A percentile compares a stretch with the other conserved stretches of the same genome.
Conservation (phyloP, 352 stramenopile species). For the Pelagophyceae sp. region DNA sequence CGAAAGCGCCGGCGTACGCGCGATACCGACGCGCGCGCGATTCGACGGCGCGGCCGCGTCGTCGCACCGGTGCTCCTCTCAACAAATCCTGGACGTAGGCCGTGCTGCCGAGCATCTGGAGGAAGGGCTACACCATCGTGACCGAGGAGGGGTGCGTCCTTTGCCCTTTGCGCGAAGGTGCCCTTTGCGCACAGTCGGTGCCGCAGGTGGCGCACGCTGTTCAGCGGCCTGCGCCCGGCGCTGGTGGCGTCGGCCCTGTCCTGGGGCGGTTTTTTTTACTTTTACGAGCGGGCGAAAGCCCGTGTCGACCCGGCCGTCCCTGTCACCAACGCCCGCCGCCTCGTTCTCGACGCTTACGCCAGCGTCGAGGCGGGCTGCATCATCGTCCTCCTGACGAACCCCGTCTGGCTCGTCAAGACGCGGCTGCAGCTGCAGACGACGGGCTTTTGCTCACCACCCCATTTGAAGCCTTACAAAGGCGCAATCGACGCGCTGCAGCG, state of each 20-base stretch:
- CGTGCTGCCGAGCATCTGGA: constrained; percentile 40
- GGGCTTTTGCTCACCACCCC: not conserved
- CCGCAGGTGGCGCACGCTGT: constrained; percentile 68
- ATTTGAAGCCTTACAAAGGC: constrained; percentile 22
- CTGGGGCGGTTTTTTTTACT: constrained; percentile 96
- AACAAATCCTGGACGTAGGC: too few relatives aligned
- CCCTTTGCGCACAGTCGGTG: too few relatives aligned
- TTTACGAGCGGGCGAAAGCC: constrained; percentile 91
- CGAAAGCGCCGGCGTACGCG: too few relatives aligned
- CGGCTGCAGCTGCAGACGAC: constrained; percentile 78
- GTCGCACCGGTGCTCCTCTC: too few relatives aligned
- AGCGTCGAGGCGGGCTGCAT: constrained; percentile 60
- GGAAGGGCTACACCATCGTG: constrained; percentile 39
- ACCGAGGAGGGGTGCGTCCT: constrained; percentile 73
- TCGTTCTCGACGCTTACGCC: constrained; percentile 36
- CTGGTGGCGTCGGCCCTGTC: constrained; percentile 84
- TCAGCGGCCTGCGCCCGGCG: constrained; percentile 84
- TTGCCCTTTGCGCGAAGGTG: too few relatives aligned
- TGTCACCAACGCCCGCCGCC: constrained; percentile 19
- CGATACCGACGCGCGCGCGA: too few relatives aligned
- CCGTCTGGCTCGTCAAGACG: constrained; percentile 96
- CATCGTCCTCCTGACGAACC: constrained; percentile 93
- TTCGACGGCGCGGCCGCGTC: too few relatives aligned
- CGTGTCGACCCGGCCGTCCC: constrained; percentile 31
- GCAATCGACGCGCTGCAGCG: constrained; percentile 57